Evolutionary conservation across 225 moss, liverwort and hornwort genomes (phyloP), one percentile per base, ranked within the genome.

Genomic region (Thuidium tamariscinum): DNA sequence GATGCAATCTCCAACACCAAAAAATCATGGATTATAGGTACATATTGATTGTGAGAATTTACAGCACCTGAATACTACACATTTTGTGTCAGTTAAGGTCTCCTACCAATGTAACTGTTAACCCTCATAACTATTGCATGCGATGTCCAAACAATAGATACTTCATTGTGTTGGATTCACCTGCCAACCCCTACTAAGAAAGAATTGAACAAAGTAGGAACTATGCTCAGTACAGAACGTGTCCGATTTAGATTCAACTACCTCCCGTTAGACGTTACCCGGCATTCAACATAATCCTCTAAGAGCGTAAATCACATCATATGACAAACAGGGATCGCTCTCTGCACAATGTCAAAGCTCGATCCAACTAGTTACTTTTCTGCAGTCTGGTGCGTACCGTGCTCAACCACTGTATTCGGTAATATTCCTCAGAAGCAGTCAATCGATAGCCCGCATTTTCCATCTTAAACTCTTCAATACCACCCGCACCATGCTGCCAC

Each of bases 381-480:
- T 74, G 34, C 48, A 74, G 42, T 63, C 10, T 62, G 39, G 56
- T 64, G 36, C 75, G 8, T 87, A 93, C 95, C 87, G 95, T 95
- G 71, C 87, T 93, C 84, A 96, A 86, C 94, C 94, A 96, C 71
- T 96, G 96, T 15, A 91, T 87, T 55, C 92, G 94, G 82, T 94
- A 94, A 63, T 88, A 90, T 80, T 95, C 93, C 89, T 96, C 96
- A 23, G 94, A 93, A 60, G 93, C 92, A 82, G 96, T 96, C 64
- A 96, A 90, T 81, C 95, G 89, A 71, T 87, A 96, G 52, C 96
- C 94, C 61, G 90, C 94, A 23, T 92, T 91, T 51, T 93, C 93
- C 91, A 95, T 83, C 87, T 84, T 91, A 65, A 91, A 95, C 73
- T 95, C 95, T 80, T 95, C 91, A 84, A 93, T 93, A 48, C 94